Base-by-base conservation (phyloP, 2,329 filamentous ascomycete species). In the Rhinocladiella mackenziei region DNA sequence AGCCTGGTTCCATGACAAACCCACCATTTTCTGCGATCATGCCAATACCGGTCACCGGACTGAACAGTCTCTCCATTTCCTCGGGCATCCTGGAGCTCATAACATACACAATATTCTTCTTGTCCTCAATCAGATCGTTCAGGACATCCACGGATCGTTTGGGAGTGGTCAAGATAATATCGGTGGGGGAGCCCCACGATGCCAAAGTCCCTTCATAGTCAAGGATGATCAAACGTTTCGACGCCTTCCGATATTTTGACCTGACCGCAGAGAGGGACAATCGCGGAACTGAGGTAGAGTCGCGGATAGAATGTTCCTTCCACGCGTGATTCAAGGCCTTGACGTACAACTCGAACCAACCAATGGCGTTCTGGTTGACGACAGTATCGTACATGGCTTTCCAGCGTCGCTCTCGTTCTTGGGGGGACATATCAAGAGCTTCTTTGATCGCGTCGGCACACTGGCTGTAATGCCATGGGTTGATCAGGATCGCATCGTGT, bases 1-100 rank as follows among this genome's bases (percentile, higher is more conserved):
- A 74, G 10, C 43, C 39, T 33, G 78, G 80, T 52, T 86, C 78
- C 56, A 85, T 86, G 45, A 96, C 71, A 66, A 94, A 97, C 62
- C 87, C 94, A 2, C 91, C 91, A 54, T 95, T 96, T 67, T 97
- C 91, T 0, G 91, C 91, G 53, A 97, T 94, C 3, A 97, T 73
- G 2, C 92, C 92, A 2, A 96, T 71, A 48, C 84, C 84, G 4
- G 86, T 84, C 1, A 96, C 84, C 17, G 84, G 79, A 39, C 83
- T 82, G 73, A 97, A 96, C 1, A 94, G 74, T 3, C 83, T 80
- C 56, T 95, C 88, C 23, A 96, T 80, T 59, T 96, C 89, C 57
- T 94, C 86, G 0, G 89, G 86, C 55, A 83, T 85, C 23, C 88
- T 82, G 6, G 86, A 84, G 42, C 88, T 95, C 88, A 95, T 97